Conservation (phyloP, 2,329 filamentous ascomycete genomes). For the Xylaria multiplex region DNA sequence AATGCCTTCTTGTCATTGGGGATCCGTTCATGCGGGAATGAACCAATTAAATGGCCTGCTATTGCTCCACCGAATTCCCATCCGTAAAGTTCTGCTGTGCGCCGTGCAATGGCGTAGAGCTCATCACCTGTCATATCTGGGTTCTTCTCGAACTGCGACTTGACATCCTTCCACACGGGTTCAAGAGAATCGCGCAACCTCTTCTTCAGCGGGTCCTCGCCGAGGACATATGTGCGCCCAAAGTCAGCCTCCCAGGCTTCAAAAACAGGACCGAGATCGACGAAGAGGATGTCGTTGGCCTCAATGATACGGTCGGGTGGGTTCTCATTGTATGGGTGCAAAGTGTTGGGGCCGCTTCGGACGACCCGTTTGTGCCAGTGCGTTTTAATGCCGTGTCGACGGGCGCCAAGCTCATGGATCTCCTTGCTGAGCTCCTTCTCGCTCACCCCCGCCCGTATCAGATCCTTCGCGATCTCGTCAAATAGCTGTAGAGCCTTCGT, state of each 20-base stretch:
- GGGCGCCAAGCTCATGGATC: slow-evolving; percentile 56
- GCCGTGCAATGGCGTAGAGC: slow-evolving; percentile 57
- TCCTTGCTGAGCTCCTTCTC: slow-evolving; percentile 59
- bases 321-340: slow-evolving; percentile 59
- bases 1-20: slow-evolving; percentile 57
- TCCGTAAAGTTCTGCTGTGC: slow-evolving; percentile 52
- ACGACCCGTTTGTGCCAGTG: slow-evolving; percentile 65
- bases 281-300: slow-evolving; percentile 60
- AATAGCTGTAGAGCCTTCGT: slow-evolving; percentile 58
- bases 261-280: slow-evolving; percentile 63
- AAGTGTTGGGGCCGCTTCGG: slow-evolving; percentile 60
- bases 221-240: slow-evolving; percentile 62
- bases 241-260: slow-evolving; percentile 65
- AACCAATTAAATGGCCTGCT: slow-evolving; percentile 61
- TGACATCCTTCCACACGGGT: slow-evolving; percentile 58
- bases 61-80: slow-evolving; percentile 57
- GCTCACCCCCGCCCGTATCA: slow-evolving; percentile 59
- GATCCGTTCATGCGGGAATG: slow-evolving; percentile 62
- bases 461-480: slow-evolving; percentile 56
- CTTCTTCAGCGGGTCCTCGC: slow-evolving; percentile 57
- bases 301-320: slow-evolving; percentile 60
- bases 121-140: slow-evolving; percentile 60
- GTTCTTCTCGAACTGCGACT: slow-evolving; percentile 51
- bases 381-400: slow-evolving; percentile 56
- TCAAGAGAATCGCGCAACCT: slow-evolving; percentile 58